Percentiles rank a stretch among this genome's conserved stretches.
phyloP scores from a whole-genome alignment of 805 yeast genomes.

The Vanderwaltozyma verrucispora region DNA sequence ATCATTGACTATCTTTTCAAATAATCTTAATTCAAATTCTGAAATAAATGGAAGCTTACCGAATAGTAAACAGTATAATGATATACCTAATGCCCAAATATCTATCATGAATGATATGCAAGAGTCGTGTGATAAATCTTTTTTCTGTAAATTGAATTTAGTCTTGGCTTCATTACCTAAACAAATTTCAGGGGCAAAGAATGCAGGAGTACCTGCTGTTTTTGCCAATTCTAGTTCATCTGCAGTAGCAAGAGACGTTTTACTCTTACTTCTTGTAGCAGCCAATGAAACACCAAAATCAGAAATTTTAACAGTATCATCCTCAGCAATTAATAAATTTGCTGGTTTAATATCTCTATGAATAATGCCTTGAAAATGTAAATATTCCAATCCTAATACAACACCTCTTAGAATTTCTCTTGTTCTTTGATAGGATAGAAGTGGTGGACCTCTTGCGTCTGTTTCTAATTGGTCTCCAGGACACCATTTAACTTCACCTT shows the following conservation, averaged over 20 bases:
- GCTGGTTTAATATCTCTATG: constrained; percentile 97
- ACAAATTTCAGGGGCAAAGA: constrained; percentile 90
- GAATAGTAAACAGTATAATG: constrained; percentile 76
- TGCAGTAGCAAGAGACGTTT: constrained; percentile 9
- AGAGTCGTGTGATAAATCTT: constrained; percentile 28
- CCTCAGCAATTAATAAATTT: constrained; percentile 60
- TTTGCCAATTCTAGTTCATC: constrained; percentile 80
- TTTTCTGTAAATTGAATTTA: constrained; percentile 14
- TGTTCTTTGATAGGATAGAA: constrained; percentile 54
- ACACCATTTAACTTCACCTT: constrained; percentile 85
- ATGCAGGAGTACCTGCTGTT: constrained; percentile 97
- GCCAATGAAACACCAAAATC: constrained; percentile 89
- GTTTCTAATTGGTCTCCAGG: constrained; percentile 31
- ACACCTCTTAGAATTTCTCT: constrained; percentile 74
- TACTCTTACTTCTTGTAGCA: constrained; percentile 9
- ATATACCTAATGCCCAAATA: constrained; percentile 96
- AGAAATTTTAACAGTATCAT: constrained; percentile 77
- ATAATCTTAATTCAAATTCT: constrained; percentile 60
- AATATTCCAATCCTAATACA: constrained; percentile 75
- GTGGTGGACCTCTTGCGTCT: constrained; percentile 45
- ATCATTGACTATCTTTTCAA: constrained; percentile 65
- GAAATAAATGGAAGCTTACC: constrained; percentile 84
- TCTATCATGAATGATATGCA: constrained; percentile 76
- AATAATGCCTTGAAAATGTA: constrained; percentile 82
- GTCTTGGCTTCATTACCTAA: constrained; percentile 33